Evolutionary conservation across 768 basidiomycete species (phyloP).

Genomic region (Xerocomus potaroensis): DNA sequence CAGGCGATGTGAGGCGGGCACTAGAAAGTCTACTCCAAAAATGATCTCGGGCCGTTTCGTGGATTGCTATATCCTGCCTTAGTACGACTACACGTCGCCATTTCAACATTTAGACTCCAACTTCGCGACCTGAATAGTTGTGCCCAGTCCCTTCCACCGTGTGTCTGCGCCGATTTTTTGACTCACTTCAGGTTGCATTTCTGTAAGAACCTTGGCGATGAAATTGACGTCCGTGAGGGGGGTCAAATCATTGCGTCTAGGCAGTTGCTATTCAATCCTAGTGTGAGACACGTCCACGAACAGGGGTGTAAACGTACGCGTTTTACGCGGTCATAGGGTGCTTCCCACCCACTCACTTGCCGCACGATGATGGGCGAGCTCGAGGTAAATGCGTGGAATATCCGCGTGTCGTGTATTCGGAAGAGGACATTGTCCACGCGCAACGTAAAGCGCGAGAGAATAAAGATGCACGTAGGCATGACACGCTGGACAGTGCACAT

Average conservation of each 20-base stretch:
- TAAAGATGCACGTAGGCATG: conserved; percentile 93
- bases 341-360: conserved; percentile 89
- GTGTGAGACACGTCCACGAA: background rate
- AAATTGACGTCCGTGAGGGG: conserved; percentile 86
- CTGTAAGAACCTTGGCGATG: conserved; percentile 67
- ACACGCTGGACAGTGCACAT: conserved; percentile 60
- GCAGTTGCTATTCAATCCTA: conserved; percentile 55
- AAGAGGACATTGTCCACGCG: conserved; percentile 95
- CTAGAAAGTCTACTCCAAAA: conserved; percentile 44
- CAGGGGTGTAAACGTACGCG: conserved; percentile 42
- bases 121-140: conserved; percentile 50
- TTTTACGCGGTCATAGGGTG: conserved; percentile 77
- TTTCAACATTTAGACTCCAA: conserved; percentile 6
- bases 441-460: conserved; percentile 86
- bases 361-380: conserved; percentile 61
- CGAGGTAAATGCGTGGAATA: conserved; percentile 80
- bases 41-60: too few species aligned
- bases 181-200: conserved; percentile 53
- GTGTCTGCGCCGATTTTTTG: conserved; percentile 68
- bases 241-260: conserved; percentile 74
- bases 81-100: conserved; percentile 1
- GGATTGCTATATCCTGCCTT: too few species aligned
- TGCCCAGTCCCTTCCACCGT: conserved; percentile 80
- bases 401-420: conserved; percentile 80
- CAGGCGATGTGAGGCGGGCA: conserved; percentile 48